Conservation (phyloP, 495 filamentous ascomycete species). For the Lepraria neglecta region DNA sequence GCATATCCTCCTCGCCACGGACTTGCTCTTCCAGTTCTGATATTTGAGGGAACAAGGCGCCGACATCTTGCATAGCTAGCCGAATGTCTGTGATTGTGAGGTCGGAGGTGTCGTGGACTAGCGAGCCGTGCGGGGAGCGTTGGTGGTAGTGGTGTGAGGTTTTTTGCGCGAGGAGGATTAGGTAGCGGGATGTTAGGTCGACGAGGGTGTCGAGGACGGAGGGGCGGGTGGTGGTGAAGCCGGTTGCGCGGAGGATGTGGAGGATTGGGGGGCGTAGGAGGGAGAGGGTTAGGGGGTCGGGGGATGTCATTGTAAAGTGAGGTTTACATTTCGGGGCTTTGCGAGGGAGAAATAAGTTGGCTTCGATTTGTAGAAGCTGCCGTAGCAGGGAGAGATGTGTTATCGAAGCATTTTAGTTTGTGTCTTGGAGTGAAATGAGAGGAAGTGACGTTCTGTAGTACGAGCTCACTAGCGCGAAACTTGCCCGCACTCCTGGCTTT, state of each 20-base stretch:
- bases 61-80: conserved; percentile 71
- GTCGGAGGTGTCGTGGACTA: background rate
- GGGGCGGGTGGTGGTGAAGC: conserved; percentile 69
- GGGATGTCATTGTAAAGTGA: background rate
- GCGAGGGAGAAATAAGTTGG: background rate
- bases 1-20: conserved; percentile 59
- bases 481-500: no score
- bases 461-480: no score
- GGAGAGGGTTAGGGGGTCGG: conserved; percentile 54
- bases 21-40: conserved; percentile 53
- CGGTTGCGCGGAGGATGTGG: conserved; percentile 79
- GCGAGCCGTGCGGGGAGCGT: conserved; percentile 9
- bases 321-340: background rate
- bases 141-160: conserved; percentile 54
- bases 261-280: conserved; percentile 76
- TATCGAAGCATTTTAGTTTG: background rate
- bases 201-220: conserved; percentile 72
- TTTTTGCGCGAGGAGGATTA: conserved; percentile 58
- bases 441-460: background rate
- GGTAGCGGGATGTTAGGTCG: conserved; percentile 67
- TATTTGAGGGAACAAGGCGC: conserved; percentile 58
- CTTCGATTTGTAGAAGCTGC: background rate
- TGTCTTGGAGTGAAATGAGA: background rate
- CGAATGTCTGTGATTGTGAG: conserved; percentile 66
- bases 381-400: background rate